These are phyloP conservation scores for Mucor plumbeus DNA, from an alignment of 371 early-diverging fungal genomes.

Conservation along the genomic window DNA sequence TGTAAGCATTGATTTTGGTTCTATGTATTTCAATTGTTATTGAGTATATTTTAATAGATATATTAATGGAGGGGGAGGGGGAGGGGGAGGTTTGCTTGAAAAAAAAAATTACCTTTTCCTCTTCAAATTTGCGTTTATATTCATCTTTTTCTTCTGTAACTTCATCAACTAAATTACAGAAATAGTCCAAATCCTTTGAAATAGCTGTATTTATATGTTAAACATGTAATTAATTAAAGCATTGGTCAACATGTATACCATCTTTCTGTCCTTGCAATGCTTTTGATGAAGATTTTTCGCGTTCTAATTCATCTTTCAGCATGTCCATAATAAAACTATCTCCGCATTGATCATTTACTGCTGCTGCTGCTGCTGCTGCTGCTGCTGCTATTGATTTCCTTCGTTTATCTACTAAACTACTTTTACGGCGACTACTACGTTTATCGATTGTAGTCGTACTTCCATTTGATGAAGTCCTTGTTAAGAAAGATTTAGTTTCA, in stretches of 20 bases:
- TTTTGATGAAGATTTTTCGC: constrained; percentile 36
- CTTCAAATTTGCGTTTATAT: constrained; percentile 39
- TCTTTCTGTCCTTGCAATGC: constrained; percentile 53
- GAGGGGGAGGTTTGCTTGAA: neutral
- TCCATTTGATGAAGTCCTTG: constrained; percentile 19
- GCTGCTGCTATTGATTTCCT: neutral
- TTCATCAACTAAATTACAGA: constrained; percentile 54
- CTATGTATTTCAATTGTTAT: neutral
- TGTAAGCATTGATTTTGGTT: constrained; percentile 36
- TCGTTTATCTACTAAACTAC: constrained; percentile 7
- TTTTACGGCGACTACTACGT: constrained; percentile 1
- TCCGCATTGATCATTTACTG: neutral
- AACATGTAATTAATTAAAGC: neutral
- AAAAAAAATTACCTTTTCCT: constrained; percentile 34
- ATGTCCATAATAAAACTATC: constrained; percentile 8
- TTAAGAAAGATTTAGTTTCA: constrained; percentile 13
- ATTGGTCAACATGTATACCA: constrained; percentile 18
- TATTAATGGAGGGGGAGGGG: no score
- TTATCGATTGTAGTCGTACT: constrained; percentile 6
- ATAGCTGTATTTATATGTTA: constrained; percentile 34
- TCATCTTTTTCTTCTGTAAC: constrained; percentile 53
- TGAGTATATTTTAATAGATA: neutral
- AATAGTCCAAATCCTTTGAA: constrained; percentile 52
- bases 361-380: no score
- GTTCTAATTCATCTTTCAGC: constrained; percentile 39